These are phyloP conservation scores for Viridothelium virens DNA, from an alignment of 495 filamentous ascomycete genomes.

Conservation along the genomic window DNA sequence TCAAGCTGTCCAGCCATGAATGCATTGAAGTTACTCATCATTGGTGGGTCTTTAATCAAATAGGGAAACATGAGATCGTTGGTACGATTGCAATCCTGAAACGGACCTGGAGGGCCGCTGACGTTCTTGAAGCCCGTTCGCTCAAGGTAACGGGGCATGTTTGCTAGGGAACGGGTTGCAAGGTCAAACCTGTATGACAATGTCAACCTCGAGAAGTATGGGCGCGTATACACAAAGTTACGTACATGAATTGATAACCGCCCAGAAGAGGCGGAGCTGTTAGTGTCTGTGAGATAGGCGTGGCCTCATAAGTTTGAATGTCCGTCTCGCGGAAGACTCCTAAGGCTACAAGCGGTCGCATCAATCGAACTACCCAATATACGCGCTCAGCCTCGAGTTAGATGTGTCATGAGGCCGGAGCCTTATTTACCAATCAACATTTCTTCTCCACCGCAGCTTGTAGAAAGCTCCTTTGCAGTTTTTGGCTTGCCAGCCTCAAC, in stretches of 20 bases:
- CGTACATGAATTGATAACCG: slow-evolving; percentile 12
- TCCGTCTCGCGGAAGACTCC: slow-evolving; percentile 11
- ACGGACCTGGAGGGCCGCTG: slow-evolving; percentile 7
- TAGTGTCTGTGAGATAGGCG: slow-evolving; percentile 14
- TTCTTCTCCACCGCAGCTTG: slow-evolving; percentile 9
- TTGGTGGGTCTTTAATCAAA: slow-evolving; percentile 12
- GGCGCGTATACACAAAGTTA: too few relatives aligned
- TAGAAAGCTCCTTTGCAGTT: slow-evolving; percentile 10
- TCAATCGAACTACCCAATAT: neutral
- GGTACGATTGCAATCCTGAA: slow-evolving; percentile 13
- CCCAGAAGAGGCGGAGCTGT: slow-evolving; percentile 13
- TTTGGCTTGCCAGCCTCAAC: slow-evolving; percentile 13
- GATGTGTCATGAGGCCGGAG: neutral
- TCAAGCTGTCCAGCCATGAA: slow-evolving; percentile 1
- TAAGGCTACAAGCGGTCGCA: slow-evolving; percentile 3
- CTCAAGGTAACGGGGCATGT: slow-evolving; percentile 13
- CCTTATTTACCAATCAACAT: slow-evolving; percentile 13
- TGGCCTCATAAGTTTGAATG: slow-evolving; percentile 11
- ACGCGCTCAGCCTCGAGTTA: neutral
- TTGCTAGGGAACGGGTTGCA: slow-evolving; percentile 14
- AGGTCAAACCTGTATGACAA: slow-evolving; percentile 12
- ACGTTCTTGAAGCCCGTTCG: slow-evolving; percentile 10
- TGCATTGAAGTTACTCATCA: slow-evolving; percentile 10
- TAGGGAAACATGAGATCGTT: slow-evolving; percentile 14
- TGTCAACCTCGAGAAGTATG: neutral